Base-by-base conservation (phyloP, 1,139 yeast species). In the Taphrina confusa region DNA sequence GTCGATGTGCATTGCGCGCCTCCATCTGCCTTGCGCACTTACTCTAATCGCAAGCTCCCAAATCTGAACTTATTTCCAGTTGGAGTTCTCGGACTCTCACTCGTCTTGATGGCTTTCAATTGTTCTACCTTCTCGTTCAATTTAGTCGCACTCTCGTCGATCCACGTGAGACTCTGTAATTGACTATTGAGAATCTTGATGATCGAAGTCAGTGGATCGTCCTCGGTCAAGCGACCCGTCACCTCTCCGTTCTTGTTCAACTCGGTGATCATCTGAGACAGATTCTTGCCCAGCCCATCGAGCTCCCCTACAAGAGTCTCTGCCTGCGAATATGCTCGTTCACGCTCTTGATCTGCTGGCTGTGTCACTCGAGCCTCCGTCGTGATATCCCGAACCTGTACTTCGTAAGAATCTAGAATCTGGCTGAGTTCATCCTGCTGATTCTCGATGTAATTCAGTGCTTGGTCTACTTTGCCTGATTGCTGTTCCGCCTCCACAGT, bases 401-500 rank as follows among this genome's bases (percentile, higher is more conserved):
- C 81, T 72, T 92, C 98, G 69, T 91, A 91, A 65, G 84, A 85
- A 66, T 87, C 89, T 65, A 92, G 80, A 66, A 92, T 78, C 27
- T 81, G 78, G 65, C 91, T 97, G 60, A 92, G 77, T 69, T 92
- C 98, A 65, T 87, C 89, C 70, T 94, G 98, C 70, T 94, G 98
- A 67, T 86, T 83, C 69, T 87, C 95, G 54, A 92, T 87, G 70
- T 90, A 91, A 58, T 84, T 78, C 60, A 94, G 76, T 57, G 90
- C 85, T 71, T 90, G 97, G 68, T 94, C 97, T 57, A 92, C 85
- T 67, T 85, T 87, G 46, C 79, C 78, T 70, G 92, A 97, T 59
- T 87, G 81, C 67, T 87, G 87, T 69, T 91, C 97, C 1, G 96
- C 95, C 62, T 82, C 82, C 34, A 85, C 74, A 1, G 94, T 85